These are phyloP conservation scores for Verticillium alfalfae DNA, from an alignment of 2,329 filamentous ascomycete genomes.

Conservation along the genomic window DNA sequence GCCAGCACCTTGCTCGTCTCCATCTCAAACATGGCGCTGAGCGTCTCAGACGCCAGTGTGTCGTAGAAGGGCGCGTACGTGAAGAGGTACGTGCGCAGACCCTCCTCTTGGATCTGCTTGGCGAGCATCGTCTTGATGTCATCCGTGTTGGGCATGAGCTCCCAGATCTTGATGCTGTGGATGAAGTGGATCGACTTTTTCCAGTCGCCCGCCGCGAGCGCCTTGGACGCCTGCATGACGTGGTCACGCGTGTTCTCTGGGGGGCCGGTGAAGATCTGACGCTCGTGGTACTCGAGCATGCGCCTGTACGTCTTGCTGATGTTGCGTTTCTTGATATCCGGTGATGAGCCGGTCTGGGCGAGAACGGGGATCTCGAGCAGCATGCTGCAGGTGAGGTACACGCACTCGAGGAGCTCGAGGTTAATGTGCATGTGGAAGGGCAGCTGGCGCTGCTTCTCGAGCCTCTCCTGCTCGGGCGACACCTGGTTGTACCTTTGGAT, in stretches of 20 bases:
- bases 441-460: constrained; percentile 94
- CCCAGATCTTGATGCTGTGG: constrained; percentile 99
- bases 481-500: constrained; percentile 96
- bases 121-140: constrained; percentile 97
- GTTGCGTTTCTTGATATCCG: constrained; percentile 93
- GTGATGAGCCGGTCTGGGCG: constrained; percentile 92
- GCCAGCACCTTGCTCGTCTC: constrained; percentile 86
- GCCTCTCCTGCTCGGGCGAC: constrained; percentile 92
- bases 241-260: constrained; percentile 99
- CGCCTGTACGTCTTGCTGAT: constrained; percentile 99
- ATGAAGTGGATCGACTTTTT: constrained; percentile 93
- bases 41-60: constrained; percentile 79
- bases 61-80: constrained; percentile 99
- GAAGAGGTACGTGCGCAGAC: constrained; percentile 96
- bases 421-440: constrained; percentile 99
- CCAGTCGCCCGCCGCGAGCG: constrained; percentile 94
- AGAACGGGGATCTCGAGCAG: constrained; percentile 95
- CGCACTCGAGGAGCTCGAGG: constrained; percentile 93
- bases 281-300: constrained; percentile 99
- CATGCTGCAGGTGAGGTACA: constrained; percentile 99
- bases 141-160: constrained; percentile 86
- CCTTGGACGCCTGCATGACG: constrained; percentile 98
- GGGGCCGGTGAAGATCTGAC: constrained; percentile 97
- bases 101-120: constrained; percentile 97
- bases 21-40: constrained; percentile 94